Percentiles rank a stretch among this genome's conserved stretches.
Conservation (phyloP, 2,329 filamentous ascomycete species). For the Microdochium paspali region DNA sequence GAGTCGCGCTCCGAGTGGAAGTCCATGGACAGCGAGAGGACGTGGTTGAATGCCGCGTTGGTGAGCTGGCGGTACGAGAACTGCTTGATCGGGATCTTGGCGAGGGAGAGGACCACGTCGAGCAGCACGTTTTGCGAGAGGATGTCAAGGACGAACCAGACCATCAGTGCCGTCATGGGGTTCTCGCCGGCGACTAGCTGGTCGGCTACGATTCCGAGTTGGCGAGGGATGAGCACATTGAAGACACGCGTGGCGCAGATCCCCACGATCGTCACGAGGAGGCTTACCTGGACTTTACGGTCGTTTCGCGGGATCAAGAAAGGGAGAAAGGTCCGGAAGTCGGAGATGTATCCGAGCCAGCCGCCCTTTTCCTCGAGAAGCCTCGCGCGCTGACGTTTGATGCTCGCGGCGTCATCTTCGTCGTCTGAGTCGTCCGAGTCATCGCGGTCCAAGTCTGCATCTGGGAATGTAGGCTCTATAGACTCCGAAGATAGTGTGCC, state of each 20-base stretch:
- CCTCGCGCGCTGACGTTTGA: constrained; percentile 5
- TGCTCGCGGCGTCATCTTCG: neutral
- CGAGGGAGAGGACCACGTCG: neutral
- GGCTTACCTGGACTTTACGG: constrained; percentile 17
- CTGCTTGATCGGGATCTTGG: constrained; percentile 39
- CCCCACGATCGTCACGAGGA: constrained; percentile 13
- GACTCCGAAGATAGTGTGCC: no score
- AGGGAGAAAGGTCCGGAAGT: constrained; percentile 10
- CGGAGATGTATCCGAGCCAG: constrained; percentile 5
- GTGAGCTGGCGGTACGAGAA: constrained; percentile 48
- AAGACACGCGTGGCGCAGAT: constrained; percentile 14
- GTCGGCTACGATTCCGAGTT: constrained; percentile 21
- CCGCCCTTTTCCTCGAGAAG: constrained; percentile 16
- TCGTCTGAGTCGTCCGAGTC: neutral
- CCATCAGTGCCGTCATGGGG: constrained; percentile 2
- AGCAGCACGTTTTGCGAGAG: neutral
- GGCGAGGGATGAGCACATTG: constrained; percentile 20
- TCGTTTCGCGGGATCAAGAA: constrained; percentile 20
- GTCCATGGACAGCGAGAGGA: constrained; percentile 61
- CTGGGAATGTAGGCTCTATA: no score
- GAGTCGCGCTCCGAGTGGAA: constrained; percentile 60
- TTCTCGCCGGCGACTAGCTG: constrained; percentile 12
- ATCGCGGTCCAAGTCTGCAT: neutral
- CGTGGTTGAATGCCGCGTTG: constrained; percentile 53
- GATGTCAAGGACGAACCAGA: constrained; percentile 2